These are phyloP conservation scores for Metarhizium anisopliae DNA, from an alignment of 2,329 filamentous ascomycete species.

Conservation along the genomic window DNA sequence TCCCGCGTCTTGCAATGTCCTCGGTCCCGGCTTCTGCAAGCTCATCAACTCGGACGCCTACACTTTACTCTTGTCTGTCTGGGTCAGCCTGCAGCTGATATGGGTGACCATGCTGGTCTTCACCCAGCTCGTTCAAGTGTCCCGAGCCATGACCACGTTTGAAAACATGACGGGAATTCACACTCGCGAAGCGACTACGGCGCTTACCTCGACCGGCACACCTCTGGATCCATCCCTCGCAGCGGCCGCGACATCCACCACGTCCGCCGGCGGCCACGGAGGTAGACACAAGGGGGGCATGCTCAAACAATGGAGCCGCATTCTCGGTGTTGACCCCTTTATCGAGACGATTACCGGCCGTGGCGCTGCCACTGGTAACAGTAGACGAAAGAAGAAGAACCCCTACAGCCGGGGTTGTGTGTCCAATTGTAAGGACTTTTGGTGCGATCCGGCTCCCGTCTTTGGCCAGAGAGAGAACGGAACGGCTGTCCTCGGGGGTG, in stretches of 20 bases:
- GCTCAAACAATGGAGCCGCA: slow-evolving; percentile 69
- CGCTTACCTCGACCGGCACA: slow-evolving; percentile 69
- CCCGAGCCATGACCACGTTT: slow-evolving; percentile 88
- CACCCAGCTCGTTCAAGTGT: slow-evolving; percentile 88
- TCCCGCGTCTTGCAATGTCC: slow-evolving; percentile 58
- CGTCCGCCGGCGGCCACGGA: slow-evolving; percentile 33
- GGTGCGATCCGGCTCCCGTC: slow-evolving; percentile 79
- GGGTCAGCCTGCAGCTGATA: slow-evolving; percentile 75
- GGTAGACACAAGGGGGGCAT: slow-evolving; percentile 55
- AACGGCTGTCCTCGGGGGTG: slow-evolving; percentile 65
- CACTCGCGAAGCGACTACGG: slow-evolving; percentile 51
- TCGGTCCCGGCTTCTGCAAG: slow-evolving; percentile 67
- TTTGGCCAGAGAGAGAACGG: slow-evolving; percentile 70
- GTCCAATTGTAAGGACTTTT: slow-evolving; percentile 94
- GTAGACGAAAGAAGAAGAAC: slow-evolving; percentile 56
- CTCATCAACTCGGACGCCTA: slow-evolving; percentile 75
- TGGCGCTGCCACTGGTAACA: slow-evolving; percentile 52
- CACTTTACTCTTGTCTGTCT: slow-evolving; percentile 69
- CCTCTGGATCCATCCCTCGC: slow-evolving; percentile 62
- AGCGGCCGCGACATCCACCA: slow-evolving; percentile 33
- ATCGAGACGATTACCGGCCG: slow-evolving; percentile 84
- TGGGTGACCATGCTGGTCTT: slow-evolving; percentile 98
- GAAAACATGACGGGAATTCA: slow-evolving; percentile 87
- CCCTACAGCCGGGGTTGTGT: slow-evolving; percentile 77
- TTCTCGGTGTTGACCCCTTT: slow-evolving; percentile 89